phyloP scores from a whole-genome alignment of 805 yeast genomes.

The Saccharomyces paradoxus region DNA sequence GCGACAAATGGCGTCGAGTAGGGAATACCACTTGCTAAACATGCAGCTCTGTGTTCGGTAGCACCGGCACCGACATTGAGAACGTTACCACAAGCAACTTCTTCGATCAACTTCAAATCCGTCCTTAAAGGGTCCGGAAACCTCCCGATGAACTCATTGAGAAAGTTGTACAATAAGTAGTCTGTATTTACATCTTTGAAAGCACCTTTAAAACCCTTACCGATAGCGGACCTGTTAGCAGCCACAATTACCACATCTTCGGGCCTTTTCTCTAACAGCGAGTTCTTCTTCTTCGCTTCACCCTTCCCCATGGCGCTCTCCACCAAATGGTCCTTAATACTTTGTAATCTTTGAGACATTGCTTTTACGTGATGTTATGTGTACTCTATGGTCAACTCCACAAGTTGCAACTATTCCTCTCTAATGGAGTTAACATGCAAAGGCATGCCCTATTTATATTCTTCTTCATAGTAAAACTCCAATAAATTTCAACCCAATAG shows the following conservation, averaged over 20 bases:
- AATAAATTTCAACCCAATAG: not conserved
- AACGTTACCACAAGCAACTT: constrained; percentile 85
- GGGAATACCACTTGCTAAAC: constrained; percentile 86
- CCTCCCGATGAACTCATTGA: constrained; percentile 52
- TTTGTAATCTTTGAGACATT: constrained; percentile 27
- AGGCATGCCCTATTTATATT: not conserved
- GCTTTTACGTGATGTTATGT: not conserved
- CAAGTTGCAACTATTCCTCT: not conserved
- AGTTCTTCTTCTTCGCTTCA: not conserved
- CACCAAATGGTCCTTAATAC: constrained; percentile 23
- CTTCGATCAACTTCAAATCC: constrained; percentile 60
- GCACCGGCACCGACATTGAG: constrained; percentile 91
- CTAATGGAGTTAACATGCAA: not conserved
- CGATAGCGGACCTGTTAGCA: constrained; percentile 85
- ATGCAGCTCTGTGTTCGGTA: constrained; percentile 87
- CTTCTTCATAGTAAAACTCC: not conserved
- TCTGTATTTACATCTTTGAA: constrained; percentile 80
- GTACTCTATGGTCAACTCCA: not conserved
- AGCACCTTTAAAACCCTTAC: constrained; percentile 80
- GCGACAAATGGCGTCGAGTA: constrained; percentile 70
- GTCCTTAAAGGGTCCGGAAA: constrained; percentile 35
- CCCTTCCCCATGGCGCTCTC: not conserved
- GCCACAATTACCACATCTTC: constrained; percentile 87
- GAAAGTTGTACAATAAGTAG: constrained; percentile 59
- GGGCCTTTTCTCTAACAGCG: constrained; percentile 41